Evolutionary conservation across 2,329 filamentous ascomycete genomes (phyloP), one percentile per base, ranked within the genome.

Genomic region (Colletotrichum spaethianum): DNA sequence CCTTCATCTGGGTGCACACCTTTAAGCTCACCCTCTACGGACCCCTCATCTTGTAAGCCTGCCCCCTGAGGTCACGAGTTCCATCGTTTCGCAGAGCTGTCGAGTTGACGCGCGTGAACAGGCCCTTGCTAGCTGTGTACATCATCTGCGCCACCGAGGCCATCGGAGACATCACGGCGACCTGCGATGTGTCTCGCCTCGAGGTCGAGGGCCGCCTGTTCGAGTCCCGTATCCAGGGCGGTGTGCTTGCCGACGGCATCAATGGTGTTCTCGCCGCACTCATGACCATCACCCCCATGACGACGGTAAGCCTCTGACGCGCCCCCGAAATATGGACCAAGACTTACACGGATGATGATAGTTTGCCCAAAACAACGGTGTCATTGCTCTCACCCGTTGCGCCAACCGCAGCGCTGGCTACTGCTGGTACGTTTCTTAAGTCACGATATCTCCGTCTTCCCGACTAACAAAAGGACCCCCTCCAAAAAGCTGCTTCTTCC

Each of bases 281-380:
- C 40, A 93, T 91, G 84, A 96, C 93, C 59, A 93, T 94, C 75
- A 93, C 93, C 0, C 93, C 93, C 38, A 93, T 95, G 89, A 92
- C 90, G 1, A 93, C 91, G 0, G 70, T 73, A 36, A 73, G 70
- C 28, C 20, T 3, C 5, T 36, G 40, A 7, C n/a, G 18, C 2
- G 2, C 14, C 9, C 16, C 36, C 31, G 44, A n/a, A 11, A 28
- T 16, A 2, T 40, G 38, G 16, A 33, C 12, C 4, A 33, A 33
- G 11, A 36, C 61, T 63, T 16, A 59, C 12, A 36, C 33, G 26
- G 9, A n/a, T 16, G 9, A n/a, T 16, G 4, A 26, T 26, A 73
- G 60, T 95, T 95, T 76, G 93, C 93, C 0, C 93, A 95, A 80
- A 96, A 96, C 84, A 95, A 96, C 79, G 93, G 93, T 44, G 93